A percentile compares a stretch with the other conserved stretches of the same genome.
These are phyloP conservation scores for Globisporangium camurandrum DNA, from an alignment of 352 stramenopile species.

Conservation along the genomic window DNA sequence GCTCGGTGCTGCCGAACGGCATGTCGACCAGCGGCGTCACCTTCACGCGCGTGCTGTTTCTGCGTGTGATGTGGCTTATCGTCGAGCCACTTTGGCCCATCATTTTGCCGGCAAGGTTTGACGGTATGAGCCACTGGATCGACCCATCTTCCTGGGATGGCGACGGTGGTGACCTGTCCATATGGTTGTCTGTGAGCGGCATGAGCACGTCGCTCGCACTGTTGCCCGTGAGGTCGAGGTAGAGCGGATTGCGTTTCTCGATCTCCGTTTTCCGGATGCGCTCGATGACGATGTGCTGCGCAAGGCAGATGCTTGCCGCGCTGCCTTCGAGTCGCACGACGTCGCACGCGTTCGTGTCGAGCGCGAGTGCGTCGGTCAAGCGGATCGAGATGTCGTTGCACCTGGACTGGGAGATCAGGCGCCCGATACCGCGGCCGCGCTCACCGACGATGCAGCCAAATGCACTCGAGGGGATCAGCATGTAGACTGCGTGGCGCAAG, in stretches of 20 bases:
- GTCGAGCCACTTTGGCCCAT: conserved; percentile 47
- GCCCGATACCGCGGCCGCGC: conserved; percentile 39
- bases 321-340: conserved; percentile 57
- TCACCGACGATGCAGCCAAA: conserved; percentile 43
- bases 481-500: conserved; percentile 47
- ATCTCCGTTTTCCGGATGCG: conserved; percentile 37
- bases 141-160: conserved; percentile 3
- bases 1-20: conserved; percentile 33
- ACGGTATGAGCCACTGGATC: conserved; percentile 42
- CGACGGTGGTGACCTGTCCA: conserved; percentile 2
- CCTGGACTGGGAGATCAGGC: conserved; percentile 29
- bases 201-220: conserved; percentile 14
- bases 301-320: conserved; percentile 46
- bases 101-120: conserved; percentile 46
- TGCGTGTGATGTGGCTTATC: conserved; percentile 30
- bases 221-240: conserved; percentile 27
- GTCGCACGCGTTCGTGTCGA: conserved; percentile 34
- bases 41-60: conserved; percentile 36
- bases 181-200: conserved; percentile 23
- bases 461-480: conserved; percentile 51
- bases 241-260: conserved; percentile 42
- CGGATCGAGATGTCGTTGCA: conserved; percentile 61
- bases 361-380: conserved; percentile 19
- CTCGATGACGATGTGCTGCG: conserved; percentile 52
- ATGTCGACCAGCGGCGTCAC: conserved; percentile 27